Conservation (phyloP, 805 yeast species). For the Yamadazyma endophytica region DNA sequence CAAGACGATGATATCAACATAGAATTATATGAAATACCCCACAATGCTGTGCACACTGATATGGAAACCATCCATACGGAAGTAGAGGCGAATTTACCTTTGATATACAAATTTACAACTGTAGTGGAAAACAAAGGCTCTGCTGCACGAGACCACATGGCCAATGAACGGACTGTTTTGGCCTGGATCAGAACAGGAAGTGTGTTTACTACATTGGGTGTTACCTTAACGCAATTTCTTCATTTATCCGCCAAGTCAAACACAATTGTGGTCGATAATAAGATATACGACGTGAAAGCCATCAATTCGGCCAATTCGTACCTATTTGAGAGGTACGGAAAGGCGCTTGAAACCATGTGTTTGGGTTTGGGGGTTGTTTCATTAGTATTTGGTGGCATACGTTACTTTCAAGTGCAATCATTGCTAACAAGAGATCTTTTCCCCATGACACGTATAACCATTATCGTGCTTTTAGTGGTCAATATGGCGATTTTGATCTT, state of each 20-base stretch:
- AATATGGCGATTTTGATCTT: conserved; percentile 15
- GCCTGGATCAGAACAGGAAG: conserved; percentile 25
- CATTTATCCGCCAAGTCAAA: conserved; percentile 14
- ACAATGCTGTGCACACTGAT: no score
- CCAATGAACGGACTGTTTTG: conserved; percentile 31
- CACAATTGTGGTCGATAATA: conserved; percentile 4
- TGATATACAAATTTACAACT: conserved; percentile 1
- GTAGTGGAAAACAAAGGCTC: conserved; percentile 25
- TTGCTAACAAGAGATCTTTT: conserved; percentile 15
- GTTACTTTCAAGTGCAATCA: conserved; percentile 24
- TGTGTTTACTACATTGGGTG: conserved; percentile 19
- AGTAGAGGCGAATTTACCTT: neutral
- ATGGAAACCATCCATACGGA: neutral
- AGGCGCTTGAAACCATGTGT: conserved; percentile 15
- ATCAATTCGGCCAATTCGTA: neutral
- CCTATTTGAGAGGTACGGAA: conserved; percentile 11
- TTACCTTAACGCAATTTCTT: conserved; percentile 20
- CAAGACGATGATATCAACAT: no score
- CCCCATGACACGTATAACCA: conserved; percentile 20
- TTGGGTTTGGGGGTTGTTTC: conserved; percentile 14
- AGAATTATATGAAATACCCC: no score
- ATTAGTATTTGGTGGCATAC: conserved; percentile 16
- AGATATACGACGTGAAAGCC: conserved; percentile 1
- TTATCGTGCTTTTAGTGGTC: conserved; percentile 15
- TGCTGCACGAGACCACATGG: conserved; percentile 38